Conservation (phyloP, 2,329 filamentous ascomycete genomes). For the Paecilomyces variotii region DNA sequence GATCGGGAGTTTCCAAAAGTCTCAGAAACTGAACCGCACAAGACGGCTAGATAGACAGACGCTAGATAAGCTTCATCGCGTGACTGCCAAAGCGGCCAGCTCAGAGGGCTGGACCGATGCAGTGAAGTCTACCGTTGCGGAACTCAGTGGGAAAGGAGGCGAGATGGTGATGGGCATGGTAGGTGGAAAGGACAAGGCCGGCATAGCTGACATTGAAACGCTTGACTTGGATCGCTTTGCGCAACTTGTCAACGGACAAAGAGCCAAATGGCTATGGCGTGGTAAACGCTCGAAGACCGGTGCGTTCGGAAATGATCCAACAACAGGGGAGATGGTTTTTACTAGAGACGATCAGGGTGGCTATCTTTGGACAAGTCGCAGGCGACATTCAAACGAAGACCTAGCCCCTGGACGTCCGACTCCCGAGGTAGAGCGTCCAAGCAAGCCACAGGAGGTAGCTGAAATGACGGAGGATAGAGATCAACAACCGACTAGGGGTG, state of each 20-base stretch:
- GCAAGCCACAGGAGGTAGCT: conserved; percentile 21
- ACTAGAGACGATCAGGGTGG: conserved; percentile 39
- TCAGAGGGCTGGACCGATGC: conserved; percentile 87
- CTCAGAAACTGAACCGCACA: conserved; percentile 69
- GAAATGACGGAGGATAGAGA: conserved; percentile 30
- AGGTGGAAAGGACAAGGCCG: conserved; percentile 73
- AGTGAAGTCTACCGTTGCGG: conserved; percentile 89
- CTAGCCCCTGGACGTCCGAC: conserved; percentile 19
- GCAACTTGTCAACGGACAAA: conserved; percentile 68
- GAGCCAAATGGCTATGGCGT: conserved; percentile 89
- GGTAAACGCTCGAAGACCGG: conserved; percentile 69
- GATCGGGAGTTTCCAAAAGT: conserved; percentile 83
- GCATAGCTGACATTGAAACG: conserved; percentile 88
- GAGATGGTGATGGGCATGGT: conserved; percentile 97
- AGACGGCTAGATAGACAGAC: conserved; percentile 77
- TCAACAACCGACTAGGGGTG: conserved; percentile 50
- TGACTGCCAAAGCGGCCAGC: conserved; percentile 82
- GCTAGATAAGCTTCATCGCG: conserved; percentile 67
- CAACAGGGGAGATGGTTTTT: conserved; percentile 35
- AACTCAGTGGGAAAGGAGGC: conserved; percentile 86
- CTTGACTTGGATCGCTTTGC: conserved; percentile 79
- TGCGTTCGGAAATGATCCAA: conserved; percentile 20
- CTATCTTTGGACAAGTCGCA: conserved; percentile 38
- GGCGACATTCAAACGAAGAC: conserved; percentile 33
- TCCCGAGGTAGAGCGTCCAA: conserved; percentile 22